These are phyloP conservation scores for Trichoderma sp. DNA, from an alignment of 2,329 filamentous ascomycete genomes.

Conservation along the genomic window DNA sequence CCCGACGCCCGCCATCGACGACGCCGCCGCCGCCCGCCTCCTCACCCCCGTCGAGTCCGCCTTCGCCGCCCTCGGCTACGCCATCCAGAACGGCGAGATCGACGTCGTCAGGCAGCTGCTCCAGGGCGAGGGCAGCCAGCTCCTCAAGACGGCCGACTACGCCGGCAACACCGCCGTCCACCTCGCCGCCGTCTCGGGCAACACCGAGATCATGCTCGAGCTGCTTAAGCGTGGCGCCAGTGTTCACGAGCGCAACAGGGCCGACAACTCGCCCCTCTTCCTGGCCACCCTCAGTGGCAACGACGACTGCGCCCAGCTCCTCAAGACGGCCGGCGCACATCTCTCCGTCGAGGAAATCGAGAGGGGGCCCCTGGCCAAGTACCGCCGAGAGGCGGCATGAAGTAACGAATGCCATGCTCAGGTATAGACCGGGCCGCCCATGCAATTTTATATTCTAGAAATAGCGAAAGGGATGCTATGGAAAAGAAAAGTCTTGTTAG, in stretches of 20 bases:
- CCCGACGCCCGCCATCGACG: constrained; percentile 58
- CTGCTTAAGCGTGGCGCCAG: constrained; percentile 64
- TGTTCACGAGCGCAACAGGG: constrained; percentile 66
- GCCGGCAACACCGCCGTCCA: constrained; percentile 74
- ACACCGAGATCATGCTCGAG: constrained; percentile 58
- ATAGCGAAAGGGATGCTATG: no score
- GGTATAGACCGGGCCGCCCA: no score
- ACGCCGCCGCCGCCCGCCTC: constrained; percentile 39
- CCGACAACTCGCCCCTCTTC: constrained; percentile 67
- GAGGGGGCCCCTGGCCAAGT: constrained; percentile 34
- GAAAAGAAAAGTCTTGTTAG: not conserved
- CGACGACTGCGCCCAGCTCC: constrained; percentile 54
- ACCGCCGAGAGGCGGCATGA: constrained; percentile 24
- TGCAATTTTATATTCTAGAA: no score
- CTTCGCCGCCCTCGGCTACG: constrained; percentile 79
- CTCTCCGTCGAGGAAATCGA: constrained; percentile 51
- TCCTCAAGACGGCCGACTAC: constrained; percentile 77
- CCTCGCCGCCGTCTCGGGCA: constrained; percentile 58
- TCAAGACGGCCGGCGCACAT: constrained; percentile 62
- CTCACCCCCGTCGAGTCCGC: constrained; percentile 59
- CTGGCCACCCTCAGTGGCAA: constrained; percentile 62
- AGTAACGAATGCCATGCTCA: not conserved
- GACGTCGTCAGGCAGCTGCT: constrained; percentile 67
- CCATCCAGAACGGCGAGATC: constrained; percentile 72
- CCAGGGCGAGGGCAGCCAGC: constrained; percentile 62